Conservation (phyloP, 2,329 filamentous ascomycete species). For the Alternaria metachromatica region DNA sequence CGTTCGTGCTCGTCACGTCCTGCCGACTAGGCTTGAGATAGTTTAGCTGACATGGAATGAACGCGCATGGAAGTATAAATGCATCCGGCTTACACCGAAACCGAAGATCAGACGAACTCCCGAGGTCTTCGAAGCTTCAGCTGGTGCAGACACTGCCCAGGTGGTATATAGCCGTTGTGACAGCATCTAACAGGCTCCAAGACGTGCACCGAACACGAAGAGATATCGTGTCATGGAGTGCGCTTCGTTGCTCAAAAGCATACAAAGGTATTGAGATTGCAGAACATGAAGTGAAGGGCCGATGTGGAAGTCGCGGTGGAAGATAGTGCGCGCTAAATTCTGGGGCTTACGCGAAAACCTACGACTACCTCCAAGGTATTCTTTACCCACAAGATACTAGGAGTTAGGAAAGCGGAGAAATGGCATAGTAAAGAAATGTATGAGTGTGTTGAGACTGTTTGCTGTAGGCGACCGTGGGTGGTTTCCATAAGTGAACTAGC, state of each 20-base stretch:
- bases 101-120: background rate
- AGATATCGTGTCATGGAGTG: accelerated
- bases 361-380: background rate
- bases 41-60: background rate
- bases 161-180: background rate
- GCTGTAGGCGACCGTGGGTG: background rate
- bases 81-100: background rate
- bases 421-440: background rate
- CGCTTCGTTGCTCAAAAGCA: background rate
- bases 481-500: background rate
- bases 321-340: background rate
- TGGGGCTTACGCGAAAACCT: background rate
- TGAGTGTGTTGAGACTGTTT: background rate
- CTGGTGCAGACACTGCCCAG: background rate
- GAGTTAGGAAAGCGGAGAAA: background rate
- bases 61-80: background rate
- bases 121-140: background rate
- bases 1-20: background rate
- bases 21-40: background rate
- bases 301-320: background rate
- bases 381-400: accelerated
- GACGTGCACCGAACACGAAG: background rate
- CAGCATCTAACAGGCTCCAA: background rate
- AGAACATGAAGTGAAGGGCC: background rate
- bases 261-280: background rate